These are phyloP conservation scores for Neospermospora avenae DNA, from an alignment of 2,329 filamentous ascomycete species.

Conservation along the genomic window DNA sequence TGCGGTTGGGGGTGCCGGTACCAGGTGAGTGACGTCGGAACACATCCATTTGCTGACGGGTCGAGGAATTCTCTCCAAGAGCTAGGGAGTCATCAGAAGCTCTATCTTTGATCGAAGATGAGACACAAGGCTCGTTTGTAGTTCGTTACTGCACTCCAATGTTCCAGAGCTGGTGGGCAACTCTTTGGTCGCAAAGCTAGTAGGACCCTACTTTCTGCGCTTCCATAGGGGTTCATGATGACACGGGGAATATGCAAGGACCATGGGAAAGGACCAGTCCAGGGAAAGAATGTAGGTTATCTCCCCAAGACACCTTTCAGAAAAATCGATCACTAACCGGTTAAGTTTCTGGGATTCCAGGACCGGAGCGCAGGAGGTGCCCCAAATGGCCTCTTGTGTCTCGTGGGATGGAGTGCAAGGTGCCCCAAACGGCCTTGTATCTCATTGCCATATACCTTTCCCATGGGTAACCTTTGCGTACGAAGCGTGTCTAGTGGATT, in stretches of 20 bases:
- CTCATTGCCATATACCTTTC: neutral
- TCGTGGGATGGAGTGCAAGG: neutral
- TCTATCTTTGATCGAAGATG: neutral
- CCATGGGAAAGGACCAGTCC: neutral
- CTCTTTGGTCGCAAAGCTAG: neutral
- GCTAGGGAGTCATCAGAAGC: neutral
- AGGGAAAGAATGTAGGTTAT: neutral
- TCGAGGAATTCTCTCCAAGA: neutral
- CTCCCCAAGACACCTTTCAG: neutral
- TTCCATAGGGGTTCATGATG: neutral
- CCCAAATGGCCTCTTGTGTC: constrained; percentile 1
- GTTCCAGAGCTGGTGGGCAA: neutral
- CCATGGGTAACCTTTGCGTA: neutral
- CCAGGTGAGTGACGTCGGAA: neutral
- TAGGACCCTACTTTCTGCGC: neutral
- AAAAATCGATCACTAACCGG: neutral
- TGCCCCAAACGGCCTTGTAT: neutral
- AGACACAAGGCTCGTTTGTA: neutral
- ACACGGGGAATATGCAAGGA: neutral
- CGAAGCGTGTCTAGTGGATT: neutral
- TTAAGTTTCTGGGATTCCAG: neutral
- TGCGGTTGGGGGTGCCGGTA: neutral
- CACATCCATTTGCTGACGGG: neutral
- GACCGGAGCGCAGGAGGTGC: neutral
- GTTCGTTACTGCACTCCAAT: neutral